Base-by-base conservation (phyloP, 2,329 filamentous ascomycete genomes). In the Graphilbum ipis-grandicollis region DNA sequence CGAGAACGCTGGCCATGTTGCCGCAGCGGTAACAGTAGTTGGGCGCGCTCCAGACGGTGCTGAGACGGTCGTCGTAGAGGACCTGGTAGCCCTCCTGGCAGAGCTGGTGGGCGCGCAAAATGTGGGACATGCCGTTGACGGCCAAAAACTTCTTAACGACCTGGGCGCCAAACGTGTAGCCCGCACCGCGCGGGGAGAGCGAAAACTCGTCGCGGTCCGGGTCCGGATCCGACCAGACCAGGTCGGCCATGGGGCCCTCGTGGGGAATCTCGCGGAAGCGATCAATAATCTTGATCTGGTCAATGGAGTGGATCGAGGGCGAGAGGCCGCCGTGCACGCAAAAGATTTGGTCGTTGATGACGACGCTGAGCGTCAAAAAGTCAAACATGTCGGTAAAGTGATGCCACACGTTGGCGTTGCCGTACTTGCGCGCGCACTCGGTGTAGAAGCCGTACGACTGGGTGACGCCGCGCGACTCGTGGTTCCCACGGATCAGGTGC, bases 371-470 rank as follows among this genome's bases (percentile, higher is more conserved):
- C 8, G 88, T 96, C 44, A 98, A 67, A 57, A 93, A 98, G 60
- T 98, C 90, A 59, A 98, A 98, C 86, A 98, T 96, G 61, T 98
- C 90, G 46, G 90, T 98, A 55, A 98, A 98, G 57, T 96, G 90
- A 58, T 98, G 90, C 90, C 90, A 98, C 18, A 98, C 90, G 50
- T 90, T 94, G 44, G 90, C 85, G 53, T 93, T 96, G 54, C 90
- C 90, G 58, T 98, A 98, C 60, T 98, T 98, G 47, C 90, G 79
- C 17, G 81, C 85, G 59, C 90, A 98, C 55, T 98, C 90, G 18
- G 90, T 96, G 56, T 98, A 98, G 62, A 98, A 98, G 39, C 90
- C 90, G 58, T 98, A 98, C 21, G 88, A 96, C 58, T 98, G 90
- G 10, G 90, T 98, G 37, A 98, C 90, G 50, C 90, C 90, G 49